Conservation (phyloP, 495 filamentous ascomycete genomes). For the Xylaria telfairii region DNA sequence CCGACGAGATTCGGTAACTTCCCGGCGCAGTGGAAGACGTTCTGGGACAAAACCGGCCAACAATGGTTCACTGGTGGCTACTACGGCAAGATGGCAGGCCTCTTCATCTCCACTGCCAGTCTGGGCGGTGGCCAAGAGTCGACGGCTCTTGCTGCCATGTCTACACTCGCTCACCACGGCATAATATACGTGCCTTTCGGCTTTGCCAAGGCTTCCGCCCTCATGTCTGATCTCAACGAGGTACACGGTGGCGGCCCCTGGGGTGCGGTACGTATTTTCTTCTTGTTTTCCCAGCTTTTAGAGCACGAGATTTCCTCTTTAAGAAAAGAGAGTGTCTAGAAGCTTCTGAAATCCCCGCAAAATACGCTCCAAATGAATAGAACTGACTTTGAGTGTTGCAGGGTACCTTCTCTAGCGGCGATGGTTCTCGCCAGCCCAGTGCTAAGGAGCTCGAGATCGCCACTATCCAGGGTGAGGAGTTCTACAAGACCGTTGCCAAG, state of each 20-base stretch:
- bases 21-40: slow-evolving; percentile 87
- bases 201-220: slow-evolving; percentile 78
- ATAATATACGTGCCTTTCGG: slow-evolving; percentile 95
- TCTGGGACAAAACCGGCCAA: slow-evolving; percentile 82
- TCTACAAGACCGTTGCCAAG: slow-evolving; percentile 81
- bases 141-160: slow-evolving; percentile 81
- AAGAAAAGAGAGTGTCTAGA: too few relatives aligned
- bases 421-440: slow-evolving; percentile 83
- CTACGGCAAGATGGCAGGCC: slow-evolving; percentile 89
- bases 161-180: slow-evolving; percentile 91
- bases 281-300: too few relatives aligned
- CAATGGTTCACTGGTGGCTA: slow-evolving; percentile 75
- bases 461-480: slow-evolving; percentile 79
- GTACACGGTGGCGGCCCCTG: slow-evolving; percentile 86
- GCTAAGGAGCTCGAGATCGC: slow-evolving; percentile 78
- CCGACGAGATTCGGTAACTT: slow-evolving; percentile 99
- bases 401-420: slow-evolving; percentile 84
- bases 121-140: slow-evolving; percentile 92
- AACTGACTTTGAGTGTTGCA: too few relatives aligned
- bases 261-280: too few relatives aligned
- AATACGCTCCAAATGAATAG: too few relatives aligned
- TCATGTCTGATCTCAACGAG: slow-evolving; percentile 72
- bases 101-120: slow-evolving; percentile 86
- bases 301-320: too few relatives aligned
- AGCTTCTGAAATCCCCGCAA: too few relatives aligned